Percentiles rank a stretch among this genome's conserved stretches.
Conservation (phyloP, 371 early-diverging fungal species). For the Astathelohania contejeani region DNA sequence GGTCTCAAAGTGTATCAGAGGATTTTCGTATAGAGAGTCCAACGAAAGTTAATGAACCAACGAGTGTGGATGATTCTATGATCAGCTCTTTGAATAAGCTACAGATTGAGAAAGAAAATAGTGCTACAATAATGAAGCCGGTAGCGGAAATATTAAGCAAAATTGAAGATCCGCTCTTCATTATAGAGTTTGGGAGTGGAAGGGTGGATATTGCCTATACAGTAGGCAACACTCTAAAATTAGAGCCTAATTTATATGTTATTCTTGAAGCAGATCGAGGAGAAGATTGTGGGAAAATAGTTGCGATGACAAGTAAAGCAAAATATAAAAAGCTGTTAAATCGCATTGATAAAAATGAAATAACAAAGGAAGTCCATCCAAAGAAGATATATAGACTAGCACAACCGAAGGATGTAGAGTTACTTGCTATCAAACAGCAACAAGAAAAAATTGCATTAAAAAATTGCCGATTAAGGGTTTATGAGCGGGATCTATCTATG, state of each 20-base stretch:
- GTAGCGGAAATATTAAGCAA: not conserved
- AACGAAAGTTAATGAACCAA: not conserved
- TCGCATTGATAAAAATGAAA: slow-evolving; percentile 26
- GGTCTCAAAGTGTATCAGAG: not conserved
- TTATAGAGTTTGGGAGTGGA: slow-evolving; percentile 48
- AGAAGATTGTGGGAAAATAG: slow-evolving; percentile 49
- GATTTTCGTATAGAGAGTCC: no score
- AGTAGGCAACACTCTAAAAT: slow-evolving; percentile 10
- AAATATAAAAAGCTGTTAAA: slow-evolving; percentile 30
- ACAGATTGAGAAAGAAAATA: no score
- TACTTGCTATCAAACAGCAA: slow-evolving; percentile 35
- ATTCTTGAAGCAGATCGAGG: slow-evolving; percentile 53
- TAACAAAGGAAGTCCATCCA: slow-evolving; percentile 33
- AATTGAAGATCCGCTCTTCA: slow-evolving; percentile 25
- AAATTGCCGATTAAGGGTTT: slow-evolving; percentile 31
- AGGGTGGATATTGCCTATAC: slow-evolving; percentile 40
- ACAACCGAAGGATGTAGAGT: slow-evolving; percentile 34
- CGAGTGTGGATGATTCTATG: not conserved
- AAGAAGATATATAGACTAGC: slow-evolving; percentile 49
- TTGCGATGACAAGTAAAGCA: slow-evolving; percentile 15
- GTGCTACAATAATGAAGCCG: not conserved
- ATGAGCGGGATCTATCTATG: slow-evolving; percentile 38
- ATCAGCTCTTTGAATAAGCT: not conserved
- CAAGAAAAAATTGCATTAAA: slow-evolving; percentile 37
- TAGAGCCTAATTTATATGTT: slow-evolving; percentile 39